phyloP scores from a whole-genome alignment of 306 rosid species.

The Citrullus amarus region DNA sequence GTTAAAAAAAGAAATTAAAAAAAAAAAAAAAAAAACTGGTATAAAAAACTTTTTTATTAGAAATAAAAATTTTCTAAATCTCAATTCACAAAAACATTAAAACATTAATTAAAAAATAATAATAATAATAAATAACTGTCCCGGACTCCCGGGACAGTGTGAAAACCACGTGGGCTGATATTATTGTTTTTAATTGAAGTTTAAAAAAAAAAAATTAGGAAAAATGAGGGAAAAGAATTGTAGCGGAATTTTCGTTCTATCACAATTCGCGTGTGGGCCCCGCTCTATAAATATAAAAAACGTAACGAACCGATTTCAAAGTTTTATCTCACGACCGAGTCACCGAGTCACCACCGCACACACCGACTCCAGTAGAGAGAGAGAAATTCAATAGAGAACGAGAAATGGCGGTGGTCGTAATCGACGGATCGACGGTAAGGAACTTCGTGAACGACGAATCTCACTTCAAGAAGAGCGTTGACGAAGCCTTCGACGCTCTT shows the following conservation, averaged over 20 bases:
- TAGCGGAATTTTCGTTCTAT: not conserved
- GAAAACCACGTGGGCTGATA: not conserved
- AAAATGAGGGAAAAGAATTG: not conserved
- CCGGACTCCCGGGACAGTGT: not conserved
- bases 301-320: not conserved
- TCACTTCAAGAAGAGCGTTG: conserved; percentile 44
- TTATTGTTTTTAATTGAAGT: not conserved
- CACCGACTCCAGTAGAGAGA: not conserved
- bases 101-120: no score
- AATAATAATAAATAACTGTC: no score
- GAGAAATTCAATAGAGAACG: not conserved
- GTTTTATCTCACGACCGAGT: not conserved
- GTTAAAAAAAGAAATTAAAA: no score
- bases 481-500: conserved; percentile 39
- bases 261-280: not conserved
- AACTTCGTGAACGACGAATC: conserved; percentile 49
- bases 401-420: conserved; percentile 39
- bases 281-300: not conserved
- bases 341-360: not conserved
- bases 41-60: no score
- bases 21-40: no score
- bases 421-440: conserved; percentile 73
- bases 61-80: no score
- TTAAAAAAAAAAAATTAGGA: not conserved
- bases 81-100: no score